Conservation (phyloP, 768 basidiomycete genomes). For the Tricholoma sp. region DNA sequence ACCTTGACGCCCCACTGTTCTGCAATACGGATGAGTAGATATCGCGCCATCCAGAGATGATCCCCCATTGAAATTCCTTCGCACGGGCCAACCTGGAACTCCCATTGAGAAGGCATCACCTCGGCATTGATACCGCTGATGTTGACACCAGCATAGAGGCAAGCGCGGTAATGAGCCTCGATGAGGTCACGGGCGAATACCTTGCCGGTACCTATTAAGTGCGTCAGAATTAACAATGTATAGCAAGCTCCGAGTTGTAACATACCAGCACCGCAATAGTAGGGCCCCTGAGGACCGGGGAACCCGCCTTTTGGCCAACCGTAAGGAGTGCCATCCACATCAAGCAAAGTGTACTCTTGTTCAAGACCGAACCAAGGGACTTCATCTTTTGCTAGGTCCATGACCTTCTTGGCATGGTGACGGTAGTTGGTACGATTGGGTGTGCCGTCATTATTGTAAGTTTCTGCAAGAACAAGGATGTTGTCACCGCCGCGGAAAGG, state of each 20-base stretch:
- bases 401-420: constrained; percentile 88
- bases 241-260: constrained; percentile 7
- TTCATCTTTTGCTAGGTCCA: constrained; percentile 81
- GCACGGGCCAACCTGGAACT: constrained; percentile 99
- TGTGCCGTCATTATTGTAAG: constrained; percentile 98
- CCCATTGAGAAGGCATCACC: constrained; percentile 99
- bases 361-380: constrained; percentile 98
- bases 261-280: constrained; percentile 98
- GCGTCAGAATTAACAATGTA: neutral
- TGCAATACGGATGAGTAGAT: constrained; percentile 90
- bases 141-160: constrained; percentile 91
- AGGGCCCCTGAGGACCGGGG: constrained; percentile 98
- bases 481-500: constrained; percentile 99
- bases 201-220: constrained; percentile 76
- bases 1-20: constrained; percentile 98
- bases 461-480: constrained; percentile 94
- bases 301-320: constrained; percentile 99
- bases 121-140: constrained; percentile 99
- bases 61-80: constrained; percentile 98
- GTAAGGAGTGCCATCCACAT: constrained; percentile 82
- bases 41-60: constrained; percentile 99
- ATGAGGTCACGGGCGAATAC: constrained; percentile 98
- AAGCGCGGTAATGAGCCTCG: constrained; percentile 98
- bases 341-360: constrained; percentile 98
- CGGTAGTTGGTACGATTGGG: constrained; percentile 97